A percentile compares a stretch with the other conserved stretches of the same genome.
Evolutionary conservation across 192 early-diverging fungal species (phyloP).

Genomic region (Cetraspora pellucida): DNA sequence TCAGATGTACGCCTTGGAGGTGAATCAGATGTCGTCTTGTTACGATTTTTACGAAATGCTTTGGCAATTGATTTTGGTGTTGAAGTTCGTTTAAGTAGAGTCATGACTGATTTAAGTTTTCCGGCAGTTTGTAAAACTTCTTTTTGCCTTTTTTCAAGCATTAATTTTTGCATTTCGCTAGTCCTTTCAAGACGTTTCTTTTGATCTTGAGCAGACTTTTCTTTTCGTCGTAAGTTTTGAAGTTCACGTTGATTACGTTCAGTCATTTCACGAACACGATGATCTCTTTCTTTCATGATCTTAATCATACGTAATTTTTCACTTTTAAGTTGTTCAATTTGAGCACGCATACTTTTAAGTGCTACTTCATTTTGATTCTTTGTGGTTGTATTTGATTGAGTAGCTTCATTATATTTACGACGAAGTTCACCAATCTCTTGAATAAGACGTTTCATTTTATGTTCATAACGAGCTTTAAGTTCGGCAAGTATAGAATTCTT

Average conservation of each 20-base stretch:
- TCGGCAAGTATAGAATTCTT: conserved; percentile 43
- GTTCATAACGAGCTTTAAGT: conserved; percentile 56
- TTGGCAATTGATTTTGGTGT: conserved; percentile 49
- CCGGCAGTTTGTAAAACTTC: conserved; percentile 47
- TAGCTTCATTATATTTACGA: conserved; percentile 59
- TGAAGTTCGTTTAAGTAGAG: conserved; percentile 55
- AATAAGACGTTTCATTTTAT: conserved; percentile 60
- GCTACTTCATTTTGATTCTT: conserved; percentile 61
- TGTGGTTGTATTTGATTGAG: conserved; percentile 49
- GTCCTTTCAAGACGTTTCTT: conserved; percentile 57
- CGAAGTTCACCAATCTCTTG: conserved; percentile 55
- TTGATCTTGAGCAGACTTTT: conserved; percentile 52
- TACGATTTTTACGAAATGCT: conserved; percentile 36
- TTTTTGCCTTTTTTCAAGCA: conserved; percentile 60
- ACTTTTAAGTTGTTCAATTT: conserved; percentile 69
- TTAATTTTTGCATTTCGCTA: conserved; percentile 54
- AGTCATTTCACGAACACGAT: conserved; percentile 62
- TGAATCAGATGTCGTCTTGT: conserved; percentile 22
- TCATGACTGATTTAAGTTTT: conserved; percentile 52
- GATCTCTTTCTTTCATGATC: conserved; percentile 70
- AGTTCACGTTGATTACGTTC: conserved; percentile 60
- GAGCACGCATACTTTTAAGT: conserved; percentile 62
- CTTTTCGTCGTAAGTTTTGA: conserved; percentile 58
- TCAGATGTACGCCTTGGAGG: conserved; percentile 31
- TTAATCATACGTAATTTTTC: conserved; percentile 79